A percentile compares a stretch with the other conserved stretches of the same genome.
Evolutionary conservation across 495 filamentous ascomycete genomes (phyloP).

Genomic region (Penicillium roqueforti): DNA sequence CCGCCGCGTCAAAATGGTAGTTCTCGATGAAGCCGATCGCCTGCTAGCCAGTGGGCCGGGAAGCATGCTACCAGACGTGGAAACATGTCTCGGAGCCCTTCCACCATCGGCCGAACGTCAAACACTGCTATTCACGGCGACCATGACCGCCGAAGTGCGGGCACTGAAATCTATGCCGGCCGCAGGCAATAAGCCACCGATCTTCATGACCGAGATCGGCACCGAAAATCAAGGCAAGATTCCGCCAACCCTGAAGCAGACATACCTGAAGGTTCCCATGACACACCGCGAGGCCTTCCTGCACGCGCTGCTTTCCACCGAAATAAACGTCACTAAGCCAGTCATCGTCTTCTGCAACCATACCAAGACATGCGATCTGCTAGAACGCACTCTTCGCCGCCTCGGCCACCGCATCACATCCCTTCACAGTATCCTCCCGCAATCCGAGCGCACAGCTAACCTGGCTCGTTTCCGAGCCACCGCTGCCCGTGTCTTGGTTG

Average conservation of each 20-base stretch:
- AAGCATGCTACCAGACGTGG: constrained; percentile 90
- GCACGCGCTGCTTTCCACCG: constrained; percentile 81
- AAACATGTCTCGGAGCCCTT: constrained; percentile 75
- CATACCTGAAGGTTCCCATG: constrained; percentile 79
- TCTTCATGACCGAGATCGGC: constrained; percentile 85
- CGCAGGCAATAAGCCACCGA: constrained; percentile 61
- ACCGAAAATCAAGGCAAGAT: constrained; percentile 62
- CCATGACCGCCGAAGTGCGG: constrained; percentile 87
- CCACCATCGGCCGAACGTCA: constrained; percentile 71
- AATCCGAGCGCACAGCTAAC: constrained; percentile 77
- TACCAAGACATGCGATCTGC: constrained; percentile 78
- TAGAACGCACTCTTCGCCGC: constrained; percentile 78
- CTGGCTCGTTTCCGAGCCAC: constrained; percentile 85
- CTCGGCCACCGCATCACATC: constrained; percentile 87
- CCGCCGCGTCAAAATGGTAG: constrained; percentile 71
- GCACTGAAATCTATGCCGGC: constrained; percentile 72
- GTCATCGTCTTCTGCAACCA: constrained; percentile 94
- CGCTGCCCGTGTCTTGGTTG: constrained; percentile 87
- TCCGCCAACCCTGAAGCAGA: constrained; percentile 75
- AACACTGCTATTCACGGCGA: constrained; percentile 94
- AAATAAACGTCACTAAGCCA: constrained; percentile 65
- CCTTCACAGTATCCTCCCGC: constrained; percentile 80
- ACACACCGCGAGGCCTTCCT: constrained; percentile 92
- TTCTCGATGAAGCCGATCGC: constrained; percentile 95
- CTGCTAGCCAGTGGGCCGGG: constrained; percentile 71